Conservation (phyloP, 441 rosid genomes). For the Biscutella laevigata region DNA sequence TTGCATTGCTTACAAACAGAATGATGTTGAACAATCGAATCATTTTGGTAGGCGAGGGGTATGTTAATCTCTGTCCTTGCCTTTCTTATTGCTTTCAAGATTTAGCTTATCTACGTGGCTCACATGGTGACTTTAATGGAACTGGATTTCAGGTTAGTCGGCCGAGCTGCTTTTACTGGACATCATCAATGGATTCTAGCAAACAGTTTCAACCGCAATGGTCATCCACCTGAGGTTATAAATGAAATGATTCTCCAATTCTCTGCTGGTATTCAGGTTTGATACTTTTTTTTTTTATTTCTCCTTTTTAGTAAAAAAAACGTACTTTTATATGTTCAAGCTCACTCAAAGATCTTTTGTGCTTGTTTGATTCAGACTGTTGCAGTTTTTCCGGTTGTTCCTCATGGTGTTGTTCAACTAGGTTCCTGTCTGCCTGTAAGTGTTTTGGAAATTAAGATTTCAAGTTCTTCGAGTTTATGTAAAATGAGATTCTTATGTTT, state of each 20-base stretch:
- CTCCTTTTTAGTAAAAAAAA: background rate
- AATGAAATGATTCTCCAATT: slow-evolving; percentile 70
- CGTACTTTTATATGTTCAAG: background rate
- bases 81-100: background rate
- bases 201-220: slow-evolving; percentile 35
- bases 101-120: background rate
- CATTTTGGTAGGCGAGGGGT: slow-evolving; percentile 83
- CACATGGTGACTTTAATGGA: background rate
- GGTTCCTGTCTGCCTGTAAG: slow-evolving; percentile 77
- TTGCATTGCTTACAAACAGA: slow-evolving; percentile 49
- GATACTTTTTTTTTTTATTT: background rate
- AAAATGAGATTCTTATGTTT: slow-evolving; percentile 45
- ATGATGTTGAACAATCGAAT: slow-evolving; percentile 73
- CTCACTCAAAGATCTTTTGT: slow-evolving; percentile 3
- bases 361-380: slow-evolving; percentile 48
- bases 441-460: background rate
- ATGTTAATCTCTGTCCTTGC: slow-evolving; percentile 13
- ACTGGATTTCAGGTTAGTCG: slow-evolving; percentile 47
- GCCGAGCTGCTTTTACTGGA: slow-evolving; percentile 89
- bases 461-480: background rate
- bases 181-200: slow-evolving; percentile 79
- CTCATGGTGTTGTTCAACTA: slow-evolving; percentile 84
- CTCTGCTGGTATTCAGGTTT: slow-evolving; percentile 89
- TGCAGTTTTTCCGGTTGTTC: slow-evolving; percentile 69
- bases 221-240: slow-evolving; percentile 72